Evolutionary conservation across 768 basidiomycete genomes (phyloP).

Genomic region (Rhodotorula babjevae): DNA sequence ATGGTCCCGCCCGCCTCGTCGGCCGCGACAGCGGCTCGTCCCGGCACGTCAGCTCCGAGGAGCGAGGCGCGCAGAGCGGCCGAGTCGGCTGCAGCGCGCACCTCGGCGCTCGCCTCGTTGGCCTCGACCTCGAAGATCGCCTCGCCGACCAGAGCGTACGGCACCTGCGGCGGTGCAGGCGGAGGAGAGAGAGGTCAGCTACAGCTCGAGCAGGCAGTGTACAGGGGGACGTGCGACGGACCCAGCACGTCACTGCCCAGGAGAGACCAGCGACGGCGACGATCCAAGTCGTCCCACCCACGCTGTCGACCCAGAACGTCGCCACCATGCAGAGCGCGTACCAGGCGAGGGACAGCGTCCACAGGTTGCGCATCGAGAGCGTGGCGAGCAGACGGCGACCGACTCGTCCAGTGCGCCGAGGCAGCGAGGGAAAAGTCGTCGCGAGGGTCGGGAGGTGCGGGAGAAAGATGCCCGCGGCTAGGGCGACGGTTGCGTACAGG

Average conservation of each 20-base stretch:
- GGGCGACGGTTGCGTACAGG: conserved; percentile 64
- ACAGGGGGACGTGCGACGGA: not conserved
- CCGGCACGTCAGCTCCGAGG: not conserved
- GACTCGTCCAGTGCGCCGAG: not conserved
- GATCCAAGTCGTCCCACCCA: conserved; percentile 68
- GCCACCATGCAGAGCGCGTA: conserved; percentile 72
- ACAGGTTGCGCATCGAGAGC: conserved; percentile 31
- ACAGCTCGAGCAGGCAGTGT: too few relatives aligned
- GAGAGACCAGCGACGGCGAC: conserved; percentile 77
- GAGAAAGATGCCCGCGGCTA: conserved; percentile 54
- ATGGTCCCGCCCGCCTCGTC: not conserved
- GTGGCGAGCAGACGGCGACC: conserved; percentile 2
- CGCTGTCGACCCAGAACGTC: conserved; percentile 53
- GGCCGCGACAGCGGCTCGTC: too few relatives aligned
- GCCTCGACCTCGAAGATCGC: conserved; percentile 13
- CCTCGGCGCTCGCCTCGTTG: too few relatives aligned
- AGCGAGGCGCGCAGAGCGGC: not conserved
- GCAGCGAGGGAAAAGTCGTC: conserved; percentile 2
- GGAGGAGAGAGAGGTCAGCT: too few relatives aligned
- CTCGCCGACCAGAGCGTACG: conserved; percentile 33
- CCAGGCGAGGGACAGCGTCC: conserved; percentile 69
- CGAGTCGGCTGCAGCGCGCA: not conserved
- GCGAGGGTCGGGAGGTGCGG: conserved; percentile 37
- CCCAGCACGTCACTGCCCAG: conserved; percentile 89
- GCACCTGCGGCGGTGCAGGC: not conserved